Evolutionary conservation across 1,139 yeast genomes (phyloP), one percentile per base, ranked within the genome.

Genomic region (Candida tetrigidarum): DNA sequence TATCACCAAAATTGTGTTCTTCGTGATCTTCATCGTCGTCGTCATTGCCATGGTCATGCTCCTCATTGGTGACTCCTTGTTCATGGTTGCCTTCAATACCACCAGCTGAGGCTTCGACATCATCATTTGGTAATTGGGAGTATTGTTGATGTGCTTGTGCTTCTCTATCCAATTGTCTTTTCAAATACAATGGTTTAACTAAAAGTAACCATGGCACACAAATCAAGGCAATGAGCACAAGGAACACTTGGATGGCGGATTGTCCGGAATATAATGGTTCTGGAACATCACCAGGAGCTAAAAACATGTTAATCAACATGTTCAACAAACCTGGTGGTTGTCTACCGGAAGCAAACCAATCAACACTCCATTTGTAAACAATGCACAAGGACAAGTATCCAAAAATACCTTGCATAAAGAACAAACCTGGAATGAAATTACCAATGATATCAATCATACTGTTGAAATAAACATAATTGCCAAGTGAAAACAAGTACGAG

Each of bases 261-360:
- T 87, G 96, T 2, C 86, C 85, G 1, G 73, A 61, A 59, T 82
- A 87, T 44, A 87, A 71, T 40, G 76, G 80, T 49, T 84, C 92
- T 9, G 80, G 88, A 44, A 86, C 77, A 4, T 68, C 75, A 16
- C 95, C 95, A 11, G 96, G 96, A 2, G 90, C 66, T 54, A 87
- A 74, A 56, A 87, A 86, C 95, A 87, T 87, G 47, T 83, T 81
- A 57, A 87, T 87, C 61, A 87, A 74, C 90, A 86, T 86, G 63
- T 86, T 86, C 63, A 87, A 74, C 57, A 87, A 74, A 34, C 91
- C 88, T 35, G 96, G 96, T 6, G 95, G 92, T 46, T 86, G 89
- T 58, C 78, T 70, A 2, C 69, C 78, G 45, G 81, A 75, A n/a
- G 76, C 81, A 48, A 77, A 72, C 96, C 96, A 87, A 63, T 86